A percentile compares a stretch with the other conserved stretches of the same genome.
Evolutionary conservation across 441 rosid species (phyloP).

Genomic region (Populus trichocarpa): DNA sequence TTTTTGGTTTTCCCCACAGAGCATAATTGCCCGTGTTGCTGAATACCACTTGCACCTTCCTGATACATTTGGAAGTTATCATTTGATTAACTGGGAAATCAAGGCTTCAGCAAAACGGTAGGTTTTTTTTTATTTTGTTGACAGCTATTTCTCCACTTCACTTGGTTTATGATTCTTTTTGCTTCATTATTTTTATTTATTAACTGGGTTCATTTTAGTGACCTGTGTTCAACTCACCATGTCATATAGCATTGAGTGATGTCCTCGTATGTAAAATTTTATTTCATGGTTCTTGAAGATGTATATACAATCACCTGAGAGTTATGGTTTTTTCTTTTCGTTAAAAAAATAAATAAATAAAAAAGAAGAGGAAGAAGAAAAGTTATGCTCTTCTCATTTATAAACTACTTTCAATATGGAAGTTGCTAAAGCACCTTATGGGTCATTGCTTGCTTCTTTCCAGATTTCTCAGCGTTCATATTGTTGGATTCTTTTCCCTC

Average conservation of each 20-base stretch:
- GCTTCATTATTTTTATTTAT: neutral
- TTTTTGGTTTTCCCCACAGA: neutral
- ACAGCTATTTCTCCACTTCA: neutral
- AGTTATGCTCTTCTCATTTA: neutral
- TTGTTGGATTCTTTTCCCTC: neutral
- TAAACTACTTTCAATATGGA: neutral
- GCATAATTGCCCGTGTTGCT: neutral
- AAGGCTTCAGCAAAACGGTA: slow-evolving; percentile 49
- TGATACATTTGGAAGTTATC: slow-evolving; percentile 42
- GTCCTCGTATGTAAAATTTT: neutral
- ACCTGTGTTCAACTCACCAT: neutral
- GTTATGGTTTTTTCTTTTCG: neutral
- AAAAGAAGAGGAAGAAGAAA: too few relatives aligned
- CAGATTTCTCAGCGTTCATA: neutral
- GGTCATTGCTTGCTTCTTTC: neutral
- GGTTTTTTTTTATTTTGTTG: slow-evolving; percentile 3
- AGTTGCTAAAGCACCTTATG: neutral
- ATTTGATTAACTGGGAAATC: slow-evolving; percentile 60
- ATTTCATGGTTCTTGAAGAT: neutral
- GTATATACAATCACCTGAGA: neutral
- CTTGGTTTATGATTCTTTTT: neutral
- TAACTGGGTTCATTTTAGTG: neutral
- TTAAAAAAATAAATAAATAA: too few relatives aligned
- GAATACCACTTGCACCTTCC: neutral
- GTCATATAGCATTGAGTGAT: neutral